phyloP scores from a whole-genome alignment of 2,329 filamentous ascomycete genomes.

The Rhynchosporium secalis region DNA sequence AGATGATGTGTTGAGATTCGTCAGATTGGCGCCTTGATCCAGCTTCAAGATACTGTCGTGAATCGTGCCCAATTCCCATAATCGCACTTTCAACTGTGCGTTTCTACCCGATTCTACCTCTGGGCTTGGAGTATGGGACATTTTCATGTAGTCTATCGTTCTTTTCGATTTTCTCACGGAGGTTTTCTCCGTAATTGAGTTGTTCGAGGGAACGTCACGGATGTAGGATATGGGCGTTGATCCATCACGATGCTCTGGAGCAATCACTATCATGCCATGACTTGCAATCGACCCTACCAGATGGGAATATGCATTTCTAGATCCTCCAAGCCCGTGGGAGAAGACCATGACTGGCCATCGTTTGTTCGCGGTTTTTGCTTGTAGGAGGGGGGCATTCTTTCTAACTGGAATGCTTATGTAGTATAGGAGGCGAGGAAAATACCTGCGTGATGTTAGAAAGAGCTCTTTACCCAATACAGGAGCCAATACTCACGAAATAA shows the following conservation, averaged over 20 bases:
- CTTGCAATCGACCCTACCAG: constrained; percentile 76
- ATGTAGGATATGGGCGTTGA: constrained; percentile 75
- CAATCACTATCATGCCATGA: constrained; percentile 77
- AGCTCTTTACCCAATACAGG: not conserved
- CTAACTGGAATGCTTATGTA: constrained; percentile 72
- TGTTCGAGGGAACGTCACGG: constrained; percentile 54
- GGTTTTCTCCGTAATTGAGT: constrained; percentile 39
- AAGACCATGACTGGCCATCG: constrained; percentile 83
- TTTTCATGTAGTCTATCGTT: constrained; percentile 46
- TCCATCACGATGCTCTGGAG: constrained; percentile 81
- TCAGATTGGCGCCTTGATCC: constrained; percentile 53
- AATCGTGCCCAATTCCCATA: constrained; percentile 76
- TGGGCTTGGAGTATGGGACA: constrained; percentile 62
- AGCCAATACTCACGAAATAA: constrained; percentile 55
- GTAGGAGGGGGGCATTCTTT: constrained; percentile 67
- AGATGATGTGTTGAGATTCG: constrained; percentile 54
- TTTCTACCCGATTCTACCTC: constrained; percentile 69
- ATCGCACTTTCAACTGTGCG: constrained; percentile 69
- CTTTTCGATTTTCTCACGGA: constrained; percentile 36
- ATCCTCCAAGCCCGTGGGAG: constrained; percentile 81
- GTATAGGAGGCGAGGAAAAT: constrained; percentile 69
- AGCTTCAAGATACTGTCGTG: constrained; percentile 68
- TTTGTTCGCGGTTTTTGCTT: constrained; percentile 47
- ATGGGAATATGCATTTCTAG: constrained; percentile 83
- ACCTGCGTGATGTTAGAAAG: constrained; percentile 46